Evolutionary conservation across 805 yeast genomes (phyloP), one percentile per base, ranked within the genome.

Genomic region (Lachancea meyersii): DNA sequence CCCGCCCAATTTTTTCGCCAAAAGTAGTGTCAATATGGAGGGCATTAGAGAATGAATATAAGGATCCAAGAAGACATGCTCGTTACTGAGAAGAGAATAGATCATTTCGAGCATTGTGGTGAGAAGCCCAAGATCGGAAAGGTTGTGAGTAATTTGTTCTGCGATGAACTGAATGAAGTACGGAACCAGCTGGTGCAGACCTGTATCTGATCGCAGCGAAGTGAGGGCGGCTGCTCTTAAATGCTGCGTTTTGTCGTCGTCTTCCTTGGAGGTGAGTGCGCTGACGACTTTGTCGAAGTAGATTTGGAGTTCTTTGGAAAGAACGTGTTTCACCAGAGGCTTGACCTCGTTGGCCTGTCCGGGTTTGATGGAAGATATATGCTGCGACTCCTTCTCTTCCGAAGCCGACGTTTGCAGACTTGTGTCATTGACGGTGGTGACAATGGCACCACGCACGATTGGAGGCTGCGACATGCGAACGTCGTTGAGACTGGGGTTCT

Each of bases 1-100:
- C 35, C 62, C 58, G 3, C 97, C 97, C n/a, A 91, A 75, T 47
- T 86, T 77, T 56, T 88, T 88, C 1, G 97, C 97, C 38, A 93
- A 72, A 34, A 93, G 72, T 17, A 91, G 71, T 0, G 99, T 93
- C 51, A 93, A 71, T 26, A 93, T 82, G 47, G 96, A 86, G n/a
- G 99, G 98, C 86, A 93, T 87, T 52, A 93, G 69, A 1, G 96
- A 91, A 67, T 94, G 98, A 35, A 93, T 87, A 57, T 91, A 91
- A 9, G 97, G 98, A 52, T 91, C 97, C 47, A 91, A 72, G 54
- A 88, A 91, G 31, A 93, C 79, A 17, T 95, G 81, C 42, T 79
- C 79, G 64, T 93, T 93, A 33, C 82, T 79, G 38, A 88, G 71
- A 23, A 93, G 70, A 0, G 97, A 88, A 46, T 86, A 84, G 10